Base-by-base conservation (phyloP, 108 stramenopile genomes). In the Chaetoceros tenuissimus region DNA sequence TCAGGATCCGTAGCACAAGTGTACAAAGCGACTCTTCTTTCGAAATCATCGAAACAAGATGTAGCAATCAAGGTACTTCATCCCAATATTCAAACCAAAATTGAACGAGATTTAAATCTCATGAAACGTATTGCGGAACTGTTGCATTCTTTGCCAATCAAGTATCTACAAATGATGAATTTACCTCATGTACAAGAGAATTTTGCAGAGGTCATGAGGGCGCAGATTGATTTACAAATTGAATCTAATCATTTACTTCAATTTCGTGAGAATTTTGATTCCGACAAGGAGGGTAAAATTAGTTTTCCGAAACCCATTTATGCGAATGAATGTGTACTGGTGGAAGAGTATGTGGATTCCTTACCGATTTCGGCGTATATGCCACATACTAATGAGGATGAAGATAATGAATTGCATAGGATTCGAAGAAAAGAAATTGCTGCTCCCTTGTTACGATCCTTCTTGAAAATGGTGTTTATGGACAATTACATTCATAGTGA, bases 1-100 rank as follows among this genome's bases (percentile, higher is more conserved):
- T 87, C 85, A 51, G 94, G 94, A 17, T 79, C 83, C 43, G 94
- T 84, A 7, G 94, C 94, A n/a, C 89, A 91, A 67, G 94, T 94
- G 0, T 85, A 94, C 67, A 64, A 59, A 40, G 89, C 76, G 13
- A 77, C 59, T 10, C 62, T 93, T 18, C 19, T 0, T 46, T 5
- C 7, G 50, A 26, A 23, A 19, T 13, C 24, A 20, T 1, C 13
- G 31, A 16, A 44, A 73, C 24, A 21, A 22, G 46, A 50, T 2
- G 87, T 89, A 26, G 94, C 94, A 2, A 62, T 94, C 63, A 94
- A 94, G 69, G 83, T 91, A 3, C 49, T 94, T 3, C 94, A 94
- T 69, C 94, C 94, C 2, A 56, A 67, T 31, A 84, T 87, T 50
- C 63, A 69, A 0, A 1, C 29, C 13, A 31, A 63, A 2, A 78